Percentiles rank a stretch among this genome's conserved stretches.
phyloP scores from a whole-genome alignment of 768 basidiomycete genomes.

The Psilocybe cubensis region DNA sequence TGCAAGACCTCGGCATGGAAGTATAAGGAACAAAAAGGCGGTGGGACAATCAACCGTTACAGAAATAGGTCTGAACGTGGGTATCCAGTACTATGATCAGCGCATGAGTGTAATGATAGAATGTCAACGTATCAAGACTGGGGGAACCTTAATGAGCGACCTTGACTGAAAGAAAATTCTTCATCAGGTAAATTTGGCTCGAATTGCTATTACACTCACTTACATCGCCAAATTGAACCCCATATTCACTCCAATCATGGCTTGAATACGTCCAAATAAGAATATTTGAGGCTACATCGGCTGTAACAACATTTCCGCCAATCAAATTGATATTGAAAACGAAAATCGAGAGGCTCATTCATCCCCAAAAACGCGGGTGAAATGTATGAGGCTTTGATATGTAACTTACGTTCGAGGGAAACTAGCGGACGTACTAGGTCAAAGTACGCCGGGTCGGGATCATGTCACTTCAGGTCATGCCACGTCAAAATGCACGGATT shows the following conservation, averaged over 20 bases:
- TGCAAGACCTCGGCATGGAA: neutral
- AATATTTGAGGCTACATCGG: neutral
- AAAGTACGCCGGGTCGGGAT: neutral
- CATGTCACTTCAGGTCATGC: neutral
- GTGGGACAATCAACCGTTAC: neutral
- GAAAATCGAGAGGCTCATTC: too few species aligned
- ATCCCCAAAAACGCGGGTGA: neutral
- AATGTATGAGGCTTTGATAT: neutral
- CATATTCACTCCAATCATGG: neutral
- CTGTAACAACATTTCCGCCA: too few species aligned
- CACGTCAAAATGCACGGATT: neutral
- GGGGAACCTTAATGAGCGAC: too few species aligned
- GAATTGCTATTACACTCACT: neutral
- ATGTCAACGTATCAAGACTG: neutral
- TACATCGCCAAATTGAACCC: neutral
- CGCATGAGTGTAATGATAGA: neutral
- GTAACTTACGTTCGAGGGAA: neutral
- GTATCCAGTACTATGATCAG: neutral
- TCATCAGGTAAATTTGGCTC: too few species aligned
- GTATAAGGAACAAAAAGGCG: neutral
- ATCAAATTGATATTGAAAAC: neutral
- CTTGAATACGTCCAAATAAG: neutral
- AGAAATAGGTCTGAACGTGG: neutral
- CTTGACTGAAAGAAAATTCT: too few species aligned
- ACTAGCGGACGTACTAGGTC: neutral